Percentiles rank a stretch among this genome's conserved stretches.
phyloP scores from a whole-genome alignment of 345 rosid genomes.

The Noccaea bulbosa region DNA sequence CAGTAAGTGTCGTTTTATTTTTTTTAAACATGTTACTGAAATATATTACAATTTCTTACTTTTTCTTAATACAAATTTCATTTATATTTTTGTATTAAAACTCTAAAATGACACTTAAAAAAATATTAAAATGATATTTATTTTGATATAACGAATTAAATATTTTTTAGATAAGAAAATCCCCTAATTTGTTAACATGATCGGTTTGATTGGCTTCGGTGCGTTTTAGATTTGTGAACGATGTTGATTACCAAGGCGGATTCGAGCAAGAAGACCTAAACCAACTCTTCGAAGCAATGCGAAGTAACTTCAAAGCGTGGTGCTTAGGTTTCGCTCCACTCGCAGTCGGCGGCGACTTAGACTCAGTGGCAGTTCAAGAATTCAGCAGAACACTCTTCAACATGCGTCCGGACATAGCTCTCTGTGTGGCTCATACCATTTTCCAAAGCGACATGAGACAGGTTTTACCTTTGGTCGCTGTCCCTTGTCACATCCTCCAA shows the following conservation, averaged over 20 bases:
- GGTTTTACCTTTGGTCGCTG: slow-evolving; percentile 55
- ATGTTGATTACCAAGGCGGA: slow-evolving; percentile 81
- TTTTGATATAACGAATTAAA: no score
- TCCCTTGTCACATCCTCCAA: slow-evolving; percentile 89
- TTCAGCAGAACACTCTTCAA: slow-evolving; percentile 92
- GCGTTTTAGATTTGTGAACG: slow-evolving; percentile 62
- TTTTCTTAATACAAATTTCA: no score
- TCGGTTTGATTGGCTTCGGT: neutral
- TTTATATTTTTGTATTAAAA: no score
- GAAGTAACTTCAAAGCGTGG: slow-evolving; percentile 83
- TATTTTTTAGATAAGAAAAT: no score
- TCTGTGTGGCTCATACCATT: slow-evolving; percentile 68
- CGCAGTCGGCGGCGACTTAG: slow-evolving; percentile 86
- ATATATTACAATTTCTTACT: no score
- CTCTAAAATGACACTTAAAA: no score
- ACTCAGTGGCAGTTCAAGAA: slow-evolving; percentile 86
- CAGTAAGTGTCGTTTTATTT: no score
- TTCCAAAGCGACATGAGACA: slow-evolving; percentile 81
- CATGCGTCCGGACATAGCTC: slow-evolving; percentile 93
- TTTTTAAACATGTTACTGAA: no score
- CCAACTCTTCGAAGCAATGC: slow-evolving; percentile 81
- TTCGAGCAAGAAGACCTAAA: slow-evolving; percentile 82
- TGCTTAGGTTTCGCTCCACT: slow-evolving; percentile 90
- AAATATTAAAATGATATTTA: no score
- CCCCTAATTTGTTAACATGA: neutral